These are phyloP conservation scores for Pseudogymnoascus sp. DNA, from an alignment of 2,329 filamentous ascomycete species.

Conservation along the genomic window DNA sequence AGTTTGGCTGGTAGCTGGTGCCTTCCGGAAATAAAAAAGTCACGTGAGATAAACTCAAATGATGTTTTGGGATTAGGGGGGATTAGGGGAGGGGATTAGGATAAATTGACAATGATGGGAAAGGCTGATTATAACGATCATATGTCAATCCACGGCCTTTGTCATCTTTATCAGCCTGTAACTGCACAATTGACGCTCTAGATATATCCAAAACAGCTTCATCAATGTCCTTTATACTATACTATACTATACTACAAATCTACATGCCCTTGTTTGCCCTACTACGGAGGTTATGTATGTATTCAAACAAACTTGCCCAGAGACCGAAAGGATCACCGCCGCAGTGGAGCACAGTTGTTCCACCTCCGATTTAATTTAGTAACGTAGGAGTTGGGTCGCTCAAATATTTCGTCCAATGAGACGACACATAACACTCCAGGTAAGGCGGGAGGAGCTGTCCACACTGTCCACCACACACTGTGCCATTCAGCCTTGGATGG, in stretches of 20 bases:
- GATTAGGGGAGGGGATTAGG: background rate
- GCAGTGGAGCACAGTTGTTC: background rate
- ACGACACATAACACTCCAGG: background rate
- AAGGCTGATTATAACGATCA: background rate
- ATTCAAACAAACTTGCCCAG: background rate
- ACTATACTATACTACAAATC: background rate
- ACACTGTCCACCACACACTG: too few species aligned
- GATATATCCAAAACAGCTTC: background rate
- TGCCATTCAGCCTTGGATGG: background rate
- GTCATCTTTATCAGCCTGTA: background rate
- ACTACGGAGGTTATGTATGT: too few species aligned
- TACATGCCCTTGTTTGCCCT: background rate
- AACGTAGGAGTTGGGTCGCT: background rate
- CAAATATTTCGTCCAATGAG: background rate
- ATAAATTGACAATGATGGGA: background rate
- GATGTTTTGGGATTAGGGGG: background rate
- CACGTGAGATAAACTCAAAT: background rate
- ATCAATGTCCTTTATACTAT: background rate
- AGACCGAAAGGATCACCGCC: background rate
- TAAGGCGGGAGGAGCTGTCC: background rate
- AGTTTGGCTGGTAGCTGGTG: background rate
- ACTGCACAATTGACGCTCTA: background rate
- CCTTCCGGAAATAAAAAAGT: background rate
- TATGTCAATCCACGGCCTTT: background rate
- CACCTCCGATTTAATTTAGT: background rate